Percentiles rank a stretch among this genome's conserved stretches.
Evolutionary conservation across 1,284 basidiomycete species (phyloP).

Genomic region (Coniferiporia weirii): DNA sequence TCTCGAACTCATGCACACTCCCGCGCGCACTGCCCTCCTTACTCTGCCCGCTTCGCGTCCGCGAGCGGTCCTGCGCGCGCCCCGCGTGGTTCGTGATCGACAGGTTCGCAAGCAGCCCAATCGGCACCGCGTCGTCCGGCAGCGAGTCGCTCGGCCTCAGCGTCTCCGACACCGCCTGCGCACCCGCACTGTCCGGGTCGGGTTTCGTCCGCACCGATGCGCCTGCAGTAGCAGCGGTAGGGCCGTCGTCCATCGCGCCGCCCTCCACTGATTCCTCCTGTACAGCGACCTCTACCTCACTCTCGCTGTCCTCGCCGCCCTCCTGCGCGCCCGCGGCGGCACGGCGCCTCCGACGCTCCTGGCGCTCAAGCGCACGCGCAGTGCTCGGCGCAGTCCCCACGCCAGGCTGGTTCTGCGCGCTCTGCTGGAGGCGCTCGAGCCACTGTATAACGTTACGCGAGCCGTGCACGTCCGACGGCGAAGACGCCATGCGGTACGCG

Average conservation of each 20-base stretch:
- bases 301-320: slow-evolving; percentile 30
- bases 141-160: slow-evolving; percentile 37
- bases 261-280: slow-evolving; percentile 1
- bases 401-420: slow-evolving; percentile 29
- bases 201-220: slow-evolving; percentile 26
- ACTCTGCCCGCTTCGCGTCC: slow-evolving; percentile 25
- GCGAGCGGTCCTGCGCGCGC: slow-evolving; percentile 31
- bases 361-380: slow-evolving; percentile 35
- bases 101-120: slow-evolving; percentile 68
- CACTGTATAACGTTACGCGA: slow-evolving; percentile 67
- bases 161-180: slow-evolving; percentile 15
- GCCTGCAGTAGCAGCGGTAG: no score
- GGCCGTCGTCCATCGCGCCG: background rate
- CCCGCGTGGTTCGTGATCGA: slow-evolving; percentile 48
- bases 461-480: slow-evolving; percentile 56
- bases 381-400: slow-evolving; percentile 20
- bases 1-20: slow-evolving; percentile 19
- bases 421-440: slow-evolving; percentile 48
- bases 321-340: slow-evolving; percentile 18
- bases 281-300: slow-evolving; percentile 21
- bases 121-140: slow-evolving; percentile 61
- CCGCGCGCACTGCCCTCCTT: slow-evolving; percentile 30
- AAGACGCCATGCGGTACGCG: slow-evolving; percentile 68
- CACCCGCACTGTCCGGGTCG: slow-evolving; percentile 1
- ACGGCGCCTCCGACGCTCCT: slow-evolving; percentile 26